A percentile compares a stretch with the other conserved stretches of the same genome.
These are phyloP conservation scores for Monascus purpureus DNA, from an alignment of 495 filamentous ascomycete genomes.

Conservation along the genomic window DNA sequence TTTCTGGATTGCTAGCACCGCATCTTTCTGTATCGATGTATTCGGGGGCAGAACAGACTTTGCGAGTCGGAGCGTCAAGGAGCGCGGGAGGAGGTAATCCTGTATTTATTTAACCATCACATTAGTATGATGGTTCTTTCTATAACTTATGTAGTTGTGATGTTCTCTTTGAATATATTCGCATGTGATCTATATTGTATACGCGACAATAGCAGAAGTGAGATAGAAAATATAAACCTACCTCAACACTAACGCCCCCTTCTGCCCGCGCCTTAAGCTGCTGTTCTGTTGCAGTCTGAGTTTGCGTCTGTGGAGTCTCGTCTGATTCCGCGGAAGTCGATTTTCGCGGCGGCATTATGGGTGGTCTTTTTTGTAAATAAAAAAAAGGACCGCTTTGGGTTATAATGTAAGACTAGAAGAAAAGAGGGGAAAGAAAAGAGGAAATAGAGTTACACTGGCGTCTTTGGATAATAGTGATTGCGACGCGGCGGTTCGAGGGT, in stretches of 20 bases:
- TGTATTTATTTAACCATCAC: too few relatives aligned
- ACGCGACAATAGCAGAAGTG: background rate
- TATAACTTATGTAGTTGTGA: background rate
- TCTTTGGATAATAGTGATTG: too few relatives aligned
- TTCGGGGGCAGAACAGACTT: constrained; percentile 96
- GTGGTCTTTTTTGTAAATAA: too few relatives aligned
- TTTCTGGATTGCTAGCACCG: constrained; percentile 80
- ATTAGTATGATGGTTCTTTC: too few relatives aligned
- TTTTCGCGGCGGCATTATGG: constrained; percentile 5
- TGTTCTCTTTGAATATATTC: too few relatives aligned
- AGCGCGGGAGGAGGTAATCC: constrained; percentile 86
- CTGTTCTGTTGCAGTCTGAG: constrained; percentile 28
- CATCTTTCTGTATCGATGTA: constrained; percentile 88
- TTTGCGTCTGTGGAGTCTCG: constrained; percentile 9
- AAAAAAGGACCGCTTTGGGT: too few relatives aligned
- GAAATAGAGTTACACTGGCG: too few relatives aligned
- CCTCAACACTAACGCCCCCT: constrained; percentile 29
- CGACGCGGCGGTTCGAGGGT: too few relatives aligned
- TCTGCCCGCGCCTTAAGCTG: constrained; percentile 32
- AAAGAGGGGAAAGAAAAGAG: too few relatives aligned
- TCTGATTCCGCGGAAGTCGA: constrained; percentile 6
- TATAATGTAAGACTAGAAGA: too few relatives aligned
- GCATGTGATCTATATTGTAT: too few relatives aligned
- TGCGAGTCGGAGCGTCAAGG: constrained; percentile 83
- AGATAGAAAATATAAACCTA: constrained; percentile 8